phyloP scores from a whole-genome alignment of 495 filamentous ascomycete species.

The Penicillium silybi region DNA sequence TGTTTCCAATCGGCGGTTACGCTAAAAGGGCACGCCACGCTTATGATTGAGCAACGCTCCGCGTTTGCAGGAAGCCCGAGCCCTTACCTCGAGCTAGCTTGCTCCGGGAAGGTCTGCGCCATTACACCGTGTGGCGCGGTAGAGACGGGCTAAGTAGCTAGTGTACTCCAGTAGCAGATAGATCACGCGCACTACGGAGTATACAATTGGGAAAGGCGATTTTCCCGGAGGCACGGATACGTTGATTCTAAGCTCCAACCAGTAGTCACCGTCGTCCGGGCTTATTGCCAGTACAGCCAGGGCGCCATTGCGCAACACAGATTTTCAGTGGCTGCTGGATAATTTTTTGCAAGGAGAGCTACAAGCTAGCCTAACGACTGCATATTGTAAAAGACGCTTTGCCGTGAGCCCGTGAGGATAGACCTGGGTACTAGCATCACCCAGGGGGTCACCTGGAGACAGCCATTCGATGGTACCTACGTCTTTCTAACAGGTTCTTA shows the following conservation, averaged over 20 bases:
- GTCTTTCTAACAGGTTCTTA: not conserved
- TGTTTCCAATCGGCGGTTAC: slow-evolving; percentile 21
- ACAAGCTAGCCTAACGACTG: not conserved
- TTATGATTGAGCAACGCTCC: slow-evolving; percentile 21
- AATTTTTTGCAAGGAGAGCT: not conserved
- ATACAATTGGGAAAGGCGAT: not conserved
- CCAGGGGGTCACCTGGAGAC: not conserved
- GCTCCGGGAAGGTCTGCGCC: not conserved
- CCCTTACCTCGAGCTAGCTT: slow-evolving; percentile 23
- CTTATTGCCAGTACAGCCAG: slow-evolving; percentile 9
- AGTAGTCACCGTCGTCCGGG: not conserved
- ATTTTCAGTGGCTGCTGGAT: not conserved
- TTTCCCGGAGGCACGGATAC: slow-evolving; percentile 1
- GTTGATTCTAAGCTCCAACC: not conserved
- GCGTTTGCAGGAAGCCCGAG: slow-evolving; percentile 6
- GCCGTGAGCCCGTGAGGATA: not conserved
- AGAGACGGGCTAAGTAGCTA: not conserved
- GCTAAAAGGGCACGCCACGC: slow-evolving; percentile 15
- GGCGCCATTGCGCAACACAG: slow-evolving; percentile 3
- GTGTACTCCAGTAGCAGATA: not conserved
- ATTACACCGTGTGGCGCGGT: slow-evolving; percentile 2
- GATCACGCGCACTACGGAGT: not conserved
- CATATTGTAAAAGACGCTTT: not conserved
- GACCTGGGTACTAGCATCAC: not conserved
- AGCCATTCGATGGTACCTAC: not conserved